Conservation (phyloP, 108 stramenopile species). For the Nitzschia sp. region DNA sequence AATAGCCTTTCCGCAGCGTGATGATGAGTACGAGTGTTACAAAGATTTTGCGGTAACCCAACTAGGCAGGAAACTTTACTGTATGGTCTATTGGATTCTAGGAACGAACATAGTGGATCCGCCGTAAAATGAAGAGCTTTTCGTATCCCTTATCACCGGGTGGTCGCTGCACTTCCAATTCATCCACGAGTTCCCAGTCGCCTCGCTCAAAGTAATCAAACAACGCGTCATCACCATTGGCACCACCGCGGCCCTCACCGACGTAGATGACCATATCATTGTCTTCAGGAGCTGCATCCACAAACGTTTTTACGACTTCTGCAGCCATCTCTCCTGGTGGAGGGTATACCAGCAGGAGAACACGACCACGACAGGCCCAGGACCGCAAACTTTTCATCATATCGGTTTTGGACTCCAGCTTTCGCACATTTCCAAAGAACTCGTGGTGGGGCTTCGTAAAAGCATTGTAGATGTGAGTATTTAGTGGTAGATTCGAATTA, state of each 20-base stretch:
- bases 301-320: conserved; percentile 59
- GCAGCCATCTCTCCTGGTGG: conserved; percentile 75
- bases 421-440: conserved; percentile 67
- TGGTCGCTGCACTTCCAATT: conserved; percentile 51
- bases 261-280: conserved; percentile 74
- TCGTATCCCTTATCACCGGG: conserved; percentile 85
- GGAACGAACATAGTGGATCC: too few relatives aligned
- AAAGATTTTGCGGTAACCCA: too few relatives aligned
- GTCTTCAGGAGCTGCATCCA: conserved; percentile 32
- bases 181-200: conserved; percentile 61
- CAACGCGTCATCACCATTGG: conserved; percentile 68
- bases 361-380: conserved; percentile 68
- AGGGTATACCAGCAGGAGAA: conserved; percentile 81
- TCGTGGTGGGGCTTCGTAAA: conserved; percentile 70
- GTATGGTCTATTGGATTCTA: too few relatives aligned
- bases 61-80: too few relatives aligned
- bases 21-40: too few relatives aligned
- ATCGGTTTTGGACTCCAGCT: conserved; percentile 39
- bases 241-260: conserved; percentile 82
- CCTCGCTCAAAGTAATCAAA: conserved; percentile 63
- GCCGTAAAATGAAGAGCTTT: conserved; percentile 65
- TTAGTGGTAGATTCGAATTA: conserved; percentile 62
- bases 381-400: conserved; percentile 35
- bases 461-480: conserved; percentile 67
- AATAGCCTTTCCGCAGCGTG: too few relatives aligned